Evolutionary conservation across 805 yeast species (phyloP), one percentile per base, ranked within the genome.

Genomic region (Starmerella floris): DNA sequence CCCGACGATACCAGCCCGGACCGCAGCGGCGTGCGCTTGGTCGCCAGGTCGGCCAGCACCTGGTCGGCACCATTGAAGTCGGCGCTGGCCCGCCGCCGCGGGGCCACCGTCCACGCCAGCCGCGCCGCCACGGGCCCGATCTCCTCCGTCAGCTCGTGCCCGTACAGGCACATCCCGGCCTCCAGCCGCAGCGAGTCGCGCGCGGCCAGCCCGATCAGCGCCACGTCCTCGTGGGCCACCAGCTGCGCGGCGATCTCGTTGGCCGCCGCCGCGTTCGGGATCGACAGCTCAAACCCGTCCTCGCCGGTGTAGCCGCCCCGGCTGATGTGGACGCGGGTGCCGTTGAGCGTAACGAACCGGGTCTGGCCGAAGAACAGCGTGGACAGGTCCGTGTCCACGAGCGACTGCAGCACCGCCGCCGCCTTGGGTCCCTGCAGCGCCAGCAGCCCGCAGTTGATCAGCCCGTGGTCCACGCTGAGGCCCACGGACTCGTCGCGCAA

Each of bases 221-320:
- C 75, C 37, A 84, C 83, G 11, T 65, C 59, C 16, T 44, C 44
- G 43, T 57, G 75, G 31, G 71, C 69, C 34, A 83, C 61, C 39
- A 84, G 62, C 5, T 72, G 66, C 45, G 71, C 63, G 35, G 91
- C 76, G 51, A 91, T 74, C 1, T 70, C 74, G 25, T 65, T 59
- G 1, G 88, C 78, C 20, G 51, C 53, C 11, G 55, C 68, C 59
- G 40, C 68, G 64, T 38, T 60, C 23, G 83, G 79, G 46, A 87
- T 77, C 8, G 93, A 77, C 45, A 88, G 73, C 62, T 91, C 98
- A 61, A 91, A 88, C 1, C 98, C 98, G 60, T 91, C 98, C 63
- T 91, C 98, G 17, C 98, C 98, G 5, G 98, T 91, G 67, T 91
- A 91, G 2, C 98, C 98, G 21, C 94, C 83, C 62, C 98, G 77